Evolutionary conservation across 352 stramenopile species (phyloP).

Genomic region (Phytophthora pistaciae): DNA sequence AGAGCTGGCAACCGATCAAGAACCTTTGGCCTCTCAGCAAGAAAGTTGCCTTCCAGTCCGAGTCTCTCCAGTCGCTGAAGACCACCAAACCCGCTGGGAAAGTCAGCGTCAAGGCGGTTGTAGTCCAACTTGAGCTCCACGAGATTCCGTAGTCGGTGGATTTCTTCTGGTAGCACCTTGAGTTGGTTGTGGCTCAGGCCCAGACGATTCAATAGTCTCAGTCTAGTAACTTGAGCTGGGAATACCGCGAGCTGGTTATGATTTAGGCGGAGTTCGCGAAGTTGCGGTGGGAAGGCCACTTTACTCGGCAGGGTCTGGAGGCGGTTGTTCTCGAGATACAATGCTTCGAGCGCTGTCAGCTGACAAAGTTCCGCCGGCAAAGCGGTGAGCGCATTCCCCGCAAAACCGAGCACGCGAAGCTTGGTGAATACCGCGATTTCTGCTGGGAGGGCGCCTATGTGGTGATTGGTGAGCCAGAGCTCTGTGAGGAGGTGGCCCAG

Average conservation of each 20-base stretch:
- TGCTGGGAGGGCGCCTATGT: slow-evolving; percentile 42
- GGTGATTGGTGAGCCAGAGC: slow-evolving; percentile 78
- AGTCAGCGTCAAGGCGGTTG: slow-evolving; percentile 52
- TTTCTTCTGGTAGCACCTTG: slow-evolving; percentile 44
- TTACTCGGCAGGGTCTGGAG: slow-evolving; percentile 48
- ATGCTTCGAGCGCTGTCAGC: slow-evolving; percentile 50
- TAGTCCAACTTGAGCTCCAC: slow-evolving; percentile 75
- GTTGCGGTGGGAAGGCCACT: slow-evolving; percentile 43
- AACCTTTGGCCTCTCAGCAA: slow-evolving; percentile 32
- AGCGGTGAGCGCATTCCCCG: slow-evolving; percentile 58
- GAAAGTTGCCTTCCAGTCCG: slow-evolving; percentile 67
- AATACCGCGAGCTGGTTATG: slow-evolving; percentile 59
- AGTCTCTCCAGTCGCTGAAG: slow-evolving; percentile 65
- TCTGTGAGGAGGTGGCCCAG: slow-evolving; percentile 52
- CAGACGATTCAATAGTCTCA: slow-evolving; percentile 64
- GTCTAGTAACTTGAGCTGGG: slow-evolving; percentile 56
- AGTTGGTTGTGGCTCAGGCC: slow-evolving; percentile 71
- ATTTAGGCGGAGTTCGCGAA: slow-evolving; percentile 66
- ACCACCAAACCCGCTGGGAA: slow-evolving; percentile 49
- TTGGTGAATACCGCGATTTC: slow-evolving; percentile 56
- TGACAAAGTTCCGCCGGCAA: slow-evolving; percentile 52
- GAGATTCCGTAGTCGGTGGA: slow-evolving; percentile 66
- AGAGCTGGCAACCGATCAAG: slow-evolving; percentile 46
- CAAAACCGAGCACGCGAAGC: slow-evolving; percentile 67
- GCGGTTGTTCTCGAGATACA: slow-evolving; percentile 78